Conservation (phyloP, 306 rosid species). For the Trifolium subterraneum region DNA sequence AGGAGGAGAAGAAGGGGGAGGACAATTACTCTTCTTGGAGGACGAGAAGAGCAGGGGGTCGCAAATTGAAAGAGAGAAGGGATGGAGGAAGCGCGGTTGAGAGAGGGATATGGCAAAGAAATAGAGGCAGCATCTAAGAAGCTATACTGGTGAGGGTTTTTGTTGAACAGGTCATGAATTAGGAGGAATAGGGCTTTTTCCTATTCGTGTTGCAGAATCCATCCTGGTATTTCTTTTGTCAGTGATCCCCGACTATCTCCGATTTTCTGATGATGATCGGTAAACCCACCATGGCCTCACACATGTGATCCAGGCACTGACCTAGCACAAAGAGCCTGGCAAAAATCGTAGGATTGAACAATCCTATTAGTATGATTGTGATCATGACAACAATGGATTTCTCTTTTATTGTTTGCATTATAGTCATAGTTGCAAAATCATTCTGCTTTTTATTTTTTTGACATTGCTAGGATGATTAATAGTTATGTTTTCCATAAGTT, state of each 20-base stretch:
- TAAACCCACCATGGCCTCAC: neutral
- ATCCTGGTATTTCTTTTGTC: neutral
- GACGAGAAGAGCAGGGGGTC: constrained; percentile 12
- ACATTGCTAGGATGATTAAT: constrained; percentile 24
- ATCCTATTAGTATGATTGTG: neutral
- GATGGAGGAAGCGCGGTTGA: constrained; percentile 3
- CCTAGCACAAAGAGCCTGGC: neutral
- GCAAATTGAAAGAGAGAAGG: neutral
- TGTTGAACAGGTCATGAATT: neutral
- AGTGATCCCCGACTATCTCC: neutral
- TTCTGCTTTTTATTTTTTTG: constrained; percentile 32
- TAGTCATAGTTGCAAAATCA: neutral
- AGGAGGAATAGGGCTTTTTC: neutral
- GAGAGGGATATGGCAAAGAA: neutral
- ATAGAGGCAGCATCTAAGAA: neutral
- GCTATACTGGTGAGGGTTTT: neutral
- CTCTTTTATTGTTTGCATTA: constrained; percentile 5
- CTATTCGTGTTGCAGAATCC: neutral
- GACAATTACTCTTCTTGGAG: neutral
- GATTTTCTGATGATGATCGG: neutral
- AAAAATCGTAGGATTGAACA: neutral
- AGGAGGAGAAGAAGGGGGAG: neutral
- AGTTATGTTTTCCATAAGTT: constrained; percentile 9
- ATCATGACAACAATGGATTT: neutral
- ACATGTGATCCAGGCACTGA: neutral